phyloP scores from a whole-genome alignment of 352 stramenopile genomes.

The Phytopythium chamaehyphon region DNA sequence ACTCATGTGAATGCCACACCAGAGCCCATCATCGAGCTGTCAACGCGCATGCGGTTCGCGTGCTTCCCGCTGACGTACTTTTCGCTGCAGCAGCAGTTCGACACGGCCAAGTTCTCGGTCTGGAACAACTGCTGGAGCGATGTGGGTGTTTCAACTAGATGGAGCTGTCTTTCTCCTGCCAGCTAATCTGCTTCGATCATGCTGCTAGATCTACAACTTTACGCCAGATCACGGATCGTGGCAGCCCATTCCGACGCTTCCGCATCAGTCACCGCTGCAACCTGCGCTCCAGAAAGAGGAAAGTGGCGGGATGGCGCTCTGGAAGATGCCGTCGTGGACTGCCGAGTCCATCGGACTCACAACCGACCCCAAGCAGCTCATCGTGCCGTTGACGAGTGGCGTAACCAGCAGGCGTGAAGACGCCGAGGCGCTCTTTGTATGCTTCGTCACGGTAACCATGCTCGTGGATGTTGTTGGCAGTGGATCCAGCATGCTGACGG shows the following conservation, averaged over 20 bases:
- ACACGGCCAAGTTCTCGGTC: constrained; percentile 58
- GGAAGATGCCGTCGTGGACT: constrained; percentile 42
- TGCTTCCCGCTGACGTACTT: constrained; percentile 70
- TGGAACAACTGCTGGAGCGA: constrained; percentile 86
- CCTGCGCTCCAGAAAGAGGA: constrained; percentile 17
- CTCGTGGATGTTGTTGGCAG: neutral
- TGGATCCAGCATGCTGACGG: too few species aligned
- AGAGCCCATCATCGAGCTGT: constrained; percentile 77
- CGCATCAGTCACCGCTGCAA: constrained; percentile 31
- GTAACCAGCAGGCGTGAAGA: constrained; percentile 22
- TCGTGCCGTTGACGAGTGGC: constrained; percentile 51
- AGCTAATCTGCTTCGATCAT: neutral
- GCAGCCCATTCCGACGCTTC: constrained; percentile 27
- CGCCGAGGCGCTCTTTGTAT: constrained; percentile 25
- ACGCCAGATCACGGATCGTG: constrained; percentile 50
- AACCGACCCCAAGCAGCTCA: constrained; percentile 26
- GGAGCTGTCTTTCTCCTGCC: neutral
- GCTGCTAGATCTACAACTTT: constrained; percentile 68
- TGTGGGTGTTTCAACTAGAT: too few species aligned
- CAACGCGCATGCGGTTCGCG: constrained; percentile 46
- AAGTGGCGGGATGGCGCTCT: constrained; percentile 29
- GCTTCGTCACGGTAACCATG: constrained; percentile 31
- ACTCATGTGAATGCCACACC: neutral
- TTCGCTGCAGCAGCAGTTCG: constrained; percentile 64
- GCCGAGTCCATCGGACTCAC: constrained; percentile 44